Evolutionary conservation across 164 flowering plant genomes (phyloP).

Genomic region (Magnolia kwangsiensis): DNA sequence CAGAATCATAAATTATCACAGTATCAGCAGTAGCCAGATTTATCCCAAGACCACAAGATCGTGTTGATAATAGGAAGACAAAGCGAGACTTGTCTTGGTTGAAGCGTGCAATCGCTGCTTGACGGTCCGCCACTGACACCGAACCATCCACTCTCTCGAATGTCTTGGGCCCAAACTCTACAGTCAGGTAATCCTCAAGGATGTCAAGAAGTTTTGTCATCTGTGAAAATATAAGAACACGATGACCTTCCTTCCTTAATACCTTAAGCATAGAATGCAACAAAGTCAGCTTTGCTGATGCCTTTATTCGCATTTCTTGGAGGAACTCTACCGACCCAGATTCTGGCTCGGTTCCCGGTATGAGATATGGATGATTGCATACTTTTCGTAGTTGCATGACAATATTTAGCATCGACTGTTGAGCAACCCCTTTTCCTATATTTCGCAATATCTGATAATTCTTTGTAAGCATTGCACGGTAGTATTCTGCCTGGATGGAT

Average conservation of each 20-base stretch:
- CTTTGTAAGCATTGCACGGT: slow-evolving; percentile 98
- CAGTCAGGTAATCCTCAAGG: slow-evolving; percentile 84
- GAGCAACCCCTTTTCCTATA: slow-evolving; percentile 90
- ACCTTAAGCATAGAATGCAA: slow-evolving; percentile 93
- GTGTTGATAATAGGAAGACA: slow-evolving; percentile 90
- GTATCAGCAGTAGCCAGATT: slow-evolving; percentile 99
- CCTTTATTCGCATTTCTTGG: slow-evolving; percentile 98
- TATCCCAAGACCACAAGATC: slow-evolving; percentile 98
- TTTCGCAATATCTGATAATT: slow-evolving; percentile 91
- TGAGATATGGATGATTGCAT: slow-evolving; percentile 98
- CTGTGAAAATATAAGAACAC: slow-evolving; percentile 95
- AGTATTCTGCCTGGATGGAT: slow-evolving; percentile 96
- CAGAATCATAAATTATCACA: slow-evolving; percentile 97
- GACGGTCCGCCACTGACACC: slow-evolving; percentile 92
- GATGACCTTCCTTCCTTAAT: slow-evolving; percentile 76
- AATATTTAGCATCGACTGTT: slow-evolving; percentile 95
- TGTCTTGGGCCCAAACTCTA: slow-evolving; percentile 91
- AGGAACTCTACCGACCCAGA: slow-evolving; percentile 89
- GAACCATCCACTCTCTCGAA: slow-evolving; percentile 99
- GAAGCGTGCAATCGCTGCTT: slow-evolving; percentile 87
- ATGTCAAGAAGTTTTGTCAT: slow-evolving; percentile 99
- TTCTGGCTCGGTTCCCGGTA: slow-evolving; percentile 98
- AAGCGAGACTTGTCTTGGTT: slow-evolving; percentile 94
- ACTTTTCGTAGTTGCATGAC: slow-evolving; percentile 98
- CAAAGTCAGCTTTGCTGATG: slow-evolving; percentile 91